phyloP scores from a whole-genome alignment of 2,329 filamentous ascomycete genomes.

The Dendrostoma leiphaemia region DNA sequence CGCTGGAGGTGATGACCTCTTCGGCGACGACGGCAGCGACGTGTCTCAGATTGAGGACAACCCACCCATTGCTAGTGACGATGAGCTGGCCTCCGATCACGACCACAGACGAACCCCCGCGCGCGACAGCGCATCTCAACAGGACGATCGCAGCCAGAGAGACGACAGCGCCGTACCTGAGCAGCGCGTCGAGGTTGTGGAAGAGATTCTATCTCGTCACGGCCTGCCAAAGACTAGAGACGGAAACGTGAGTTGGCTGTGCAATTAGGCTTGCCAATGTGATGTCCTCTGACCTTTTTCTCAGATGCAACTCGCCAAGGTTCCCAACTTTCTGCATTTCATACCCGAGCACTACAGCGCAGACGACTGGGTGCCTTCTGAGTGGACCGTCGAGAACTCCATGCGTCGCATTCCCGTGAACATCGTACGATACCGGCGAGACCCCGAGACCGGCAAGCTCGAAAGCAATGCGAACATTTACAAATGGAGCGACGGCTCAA shows the following conservation, averaged over 20 bases:
- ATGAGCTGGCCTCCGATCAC: constrained; percentile 51
- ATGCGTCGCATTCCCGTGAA: constrained; percentile 57
- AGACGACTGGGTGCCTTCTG: constrained; percentile 61
- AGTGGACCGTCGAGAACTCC: constrained; percentile 53
- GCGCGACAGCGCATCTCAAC: constrained; percentile 4
- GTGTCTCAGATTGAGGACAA: constrained; percentile 37
- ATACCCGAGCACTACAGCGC: constrained; percentile 66
- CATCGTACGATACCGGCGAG: constrained; percentile 67
- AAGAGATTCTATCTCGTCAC: constrained; percentile 64
- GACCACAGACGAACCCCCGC: constrained; percentile 3
- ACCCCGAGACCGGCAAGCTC: constrained; percentile 62
- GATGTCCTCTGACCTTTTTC: constrained; percentile 20
- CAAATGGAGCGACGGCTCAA: constrained; percentile 76
- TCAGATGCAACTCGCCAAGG: constrained; percentile 67
- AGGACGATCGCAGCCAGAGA: constrained; percentile 35
- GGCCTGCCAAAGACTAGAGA: constrained; percentile 69
- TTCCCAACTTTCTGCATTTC: constrained; percentile 71
- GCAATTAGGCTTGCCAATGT: not conserved
- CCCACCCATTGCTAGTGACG: constrained; percentile 46
- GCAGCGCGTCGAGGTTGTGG: constrained; percentile 29
- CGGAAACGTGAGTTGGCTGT: constrained; percentile 55
- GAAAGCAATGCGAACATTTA: constrained; percentile 75
- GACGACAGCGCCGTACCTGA: not conserved
- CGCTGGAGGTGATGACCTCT: constrained; percentile 59
- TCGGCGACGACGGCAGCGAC: constrained; percentile 62